These are phyloP conservation scores for Trichomonas gallinae DNA, from an alignment of 208 protist genomes.

Conservation along the genomic window DNA sequence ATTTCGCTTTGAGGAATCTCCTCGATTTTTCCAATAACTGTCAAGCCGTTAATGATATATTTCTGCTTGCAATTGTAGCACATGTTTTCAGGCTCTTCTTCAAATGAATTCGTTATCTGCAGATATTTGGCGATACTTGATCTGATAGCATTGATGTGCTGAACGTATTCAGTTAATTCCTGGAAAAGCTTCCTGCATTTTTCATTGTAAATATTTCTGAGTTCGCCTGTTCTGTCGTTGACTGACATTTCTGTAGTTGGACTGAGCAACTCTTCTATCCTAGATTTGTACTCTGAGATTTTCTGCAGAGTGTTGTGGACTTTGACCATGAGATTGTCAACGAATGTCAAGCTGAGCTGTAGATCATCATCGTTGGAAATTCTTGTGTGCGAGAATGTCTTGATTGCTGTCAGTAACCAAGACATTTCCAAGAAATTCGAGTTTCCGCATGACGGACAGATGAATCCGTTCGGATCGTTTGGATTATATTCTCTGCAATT, in stretches of 20 bases:
- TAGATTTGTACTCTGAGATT: background rate
- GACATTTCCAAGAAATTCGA: slow-evolving; percentile 58
- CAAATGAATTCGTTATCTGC: background rate
- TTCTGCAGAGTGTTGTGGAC: background rate
- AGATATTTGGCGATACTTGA: background rate
- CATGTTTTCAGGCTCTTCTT: background rate
- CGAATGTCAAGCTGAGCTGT: background rate
- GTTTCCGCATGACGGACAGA: slow-evolving; percentile 70
- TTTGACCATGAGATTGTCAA: background rate
- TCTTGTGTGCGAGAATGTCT: slow-evolving; percentile 25
- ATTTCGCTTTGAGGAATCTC: background rate
- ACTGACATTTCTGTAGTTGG: background rate
- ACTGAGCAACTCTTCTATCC: background rate
- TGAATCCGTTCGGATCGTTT: slow-evolving; percentile 62
- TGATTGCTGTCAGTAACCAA: slow-evolving; percentile 36
- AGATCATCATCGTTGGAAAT: background rate
- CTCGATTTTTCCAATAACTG: background rate
- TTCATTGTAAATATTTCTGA: background rate
- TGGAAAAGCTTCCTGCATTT: background rate
- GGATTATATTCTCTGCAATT: slow-evolving; percentile 75
- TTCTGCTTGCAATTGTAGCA: background rate
- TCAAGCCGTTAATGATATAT: background rate
- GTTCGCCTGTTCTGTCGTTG: background rate
- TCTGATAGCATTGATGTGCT: background rate
- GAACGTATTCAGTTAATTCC: background rate